phyloP scores from a whole-genome alignment of 768 basidiomycete genomes.

The Auricularia auricula-judae region DNA sequence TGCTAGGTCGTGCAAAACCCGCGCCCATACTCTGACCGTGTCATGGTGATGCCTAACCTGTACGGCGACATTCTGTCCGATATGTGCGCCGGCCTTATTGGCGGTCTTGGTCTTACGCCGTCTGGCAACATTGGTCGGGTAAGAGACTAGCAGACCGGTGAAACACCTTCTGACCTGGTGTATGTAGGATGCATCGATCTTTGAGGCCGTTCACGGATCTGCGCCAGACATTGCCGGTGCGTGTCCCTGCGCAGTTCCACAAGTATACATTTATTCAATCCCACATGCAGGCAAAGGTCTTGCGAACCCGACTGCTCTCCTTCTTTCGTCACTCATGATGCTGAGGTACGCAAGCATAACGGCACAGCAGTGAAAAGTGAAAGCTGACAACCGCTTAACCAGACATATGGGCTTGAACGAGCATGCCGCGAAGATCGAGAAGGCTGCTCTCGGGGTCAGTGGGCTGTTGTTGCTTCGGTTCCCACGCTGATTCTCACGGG shows the following conservation, averaged over 20 bases:
- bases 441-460: conserved; percentile 78
- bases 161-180: neutral
- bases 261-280: neutral
- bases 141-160: conserved; percentile 17
- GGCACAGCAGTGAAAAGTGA: too few species aligned
- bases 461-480: neutral
- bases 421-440: conserved; percentile 82
- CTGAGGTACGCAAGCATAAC: conserved; percentile 24
- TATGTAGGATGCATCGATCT: conserved; percentile 88
- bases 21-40: conserved; percentile 82
- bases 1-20: conserved; percentile 82
- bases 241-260: conserved; percentile 17
- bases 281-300: conserved; percentile 50
- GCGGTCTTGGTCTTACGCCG: conserved; percentile 92
- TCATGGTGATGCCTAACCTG: conserved; percentile 99
- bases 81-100: conserved; percentile 97
- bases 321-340: conserved; percentile 97
- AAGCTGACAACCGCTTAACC: too few species aligned
- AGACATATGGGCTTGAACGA: conserved; percentile 86
- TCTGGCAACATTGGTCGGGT: conserved; percentile 96
- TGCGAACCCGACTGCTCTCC: conserved; percentile 98
- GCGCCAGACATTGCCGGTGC: conserved; percentile 91
- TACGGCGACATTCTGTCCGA: conserved; percentile 94
- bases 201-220: conserved; percentile 98
- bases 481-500: neutral